A percentile compares a stretch with the other conserved stretches of the same genome.
Evolutionary conservation across 805 yeast genomes (phyloP).

Genomic region (Jamesozyma jinghongensis): DNA sequence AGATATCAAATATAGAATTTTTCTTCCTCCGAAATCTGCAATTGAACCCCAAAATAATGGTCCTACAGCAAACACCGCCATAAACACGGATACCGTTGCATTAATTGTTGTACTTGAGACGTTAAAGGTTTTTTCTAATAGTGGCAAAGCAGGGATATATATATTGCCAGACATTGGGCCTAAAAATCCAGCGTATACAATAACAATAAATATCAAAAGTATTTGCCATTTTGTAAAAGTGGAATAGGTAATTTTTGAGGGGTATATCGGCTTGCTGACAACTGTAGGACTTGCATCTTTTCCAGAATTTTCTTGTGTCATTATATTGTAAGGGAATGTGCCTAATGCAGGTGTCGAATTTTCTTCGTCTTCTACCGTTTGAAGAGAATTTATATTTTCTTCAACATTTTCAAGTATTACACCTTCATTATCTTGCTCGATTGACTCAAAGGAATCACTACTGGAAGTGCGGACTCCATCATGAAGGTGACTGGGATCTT

Average conservation of each 20-base stretch:
- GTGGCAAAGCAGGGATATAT: slow-evolving; percentile 46
- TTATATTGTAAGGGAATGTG: not conserved
- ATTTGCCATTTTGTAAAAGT: slow-evolving; percentile 30
- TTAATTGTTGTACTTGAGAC: slow-evolving; percentile 38
- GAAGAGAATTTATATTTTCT: too few relatives aligned
- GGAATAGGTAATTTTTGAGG: slow-evolving; percentile 22
- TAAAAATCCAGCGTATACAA: slow-evolving; percentile 42
- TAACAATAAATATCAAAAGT: slow-evolving; percentile 31
- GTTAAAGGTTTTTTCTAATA: slow-evolving; percentile 34
- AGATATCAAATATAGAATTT: slow-evolving; percentile 55
- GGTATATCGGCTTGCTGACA: not conserved
- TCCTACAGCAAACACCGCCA: slow-evolving; percentile 47
- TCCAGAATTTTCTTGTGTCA: not conserved
- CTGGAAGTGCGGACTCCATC: not conserved
- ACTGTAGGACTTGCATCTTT: not conserved
- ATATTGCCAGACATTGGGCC: slow-evolving; percentile 53
- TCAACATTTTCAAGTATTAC: too few relatives aligned
- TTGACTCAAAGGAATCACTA: slow-evolving; percentile 4
- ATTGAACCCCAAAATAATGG: slow-evolving; percentile 49
- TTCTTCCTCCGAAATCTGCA: slow-evolving; percentile 52
- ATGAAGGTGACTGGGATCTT: too few relatives aligned
- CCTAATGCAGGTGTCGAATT: not conserved
- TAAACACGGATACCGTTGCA: slow-evolving; percentile 49
- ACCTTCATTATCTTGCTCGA: slow-evolving; percentile 2
- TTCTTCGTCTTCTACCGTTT: not conserved